Evolutionary conservation across 129 eudicot genomes (phyloP).

Genomic region (Pseudognaphalium luteoalbum): DNA sequence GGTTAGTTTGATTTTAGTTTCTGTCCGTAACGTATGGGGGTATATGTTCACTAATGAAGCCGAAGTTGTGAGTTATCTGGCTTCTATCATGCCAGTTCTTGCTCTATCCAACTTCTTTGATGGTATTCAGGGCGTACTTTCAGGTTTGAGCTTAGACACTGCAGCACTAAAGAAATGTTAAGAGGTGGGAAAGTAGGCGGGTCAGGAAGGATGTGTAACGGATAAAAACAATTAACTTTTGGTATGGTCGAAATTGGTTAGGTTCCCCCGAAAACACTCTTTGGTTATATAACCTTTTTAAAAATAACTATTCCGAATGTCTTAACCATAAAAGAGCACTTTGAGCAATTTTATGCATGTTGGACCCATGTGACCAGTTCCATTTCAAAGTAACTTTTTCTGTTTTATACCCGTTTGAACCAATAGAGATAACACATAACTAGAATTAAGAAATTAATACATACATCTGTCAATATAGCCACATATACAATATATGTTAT

Average conservation of each 20-base stretch:
- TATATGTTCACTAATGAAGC: slow-evolving; percentile 36
- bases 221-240: background rate
- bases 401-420: background rate
- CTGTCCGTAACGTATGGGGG: slow-evolving; percentile 30
- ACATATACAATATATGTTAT: too few relatives aligned
- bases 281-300: background rate
- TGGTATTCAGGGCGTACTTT: slow-evolving; percentile 40
- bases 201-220: background rate
- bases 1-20: slow-evolving; percentile 21
- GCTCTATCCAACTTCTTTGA: slow-evolving; percentile 39
- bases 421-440: background rate
- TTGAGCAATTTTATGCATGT: background rate
- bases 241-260: background rate
- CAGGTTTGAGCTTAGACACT: slow-evolving; percentile 28
- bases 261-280: background rate
- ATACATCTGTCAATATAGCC: background rate
- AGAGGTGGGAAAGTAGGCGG: background rate
- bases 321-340: background rate
- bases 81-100: slow-evolving; percentile 36
- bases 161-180: background rate
- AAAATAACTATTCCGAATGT: background rate
- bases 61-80: slow-evolving; percentile 36
- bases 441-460: background rate
- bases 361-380: background rate
- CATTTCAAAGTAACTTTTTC: background rate